Percentiles rank a stretch among this genome's conserved stretches.
These are phyloP conservation scores for Gremmenia infestans DNA, from an alignment of 2,329 filamentous ascomycete species.

Conservation along the genomic window DNA sequence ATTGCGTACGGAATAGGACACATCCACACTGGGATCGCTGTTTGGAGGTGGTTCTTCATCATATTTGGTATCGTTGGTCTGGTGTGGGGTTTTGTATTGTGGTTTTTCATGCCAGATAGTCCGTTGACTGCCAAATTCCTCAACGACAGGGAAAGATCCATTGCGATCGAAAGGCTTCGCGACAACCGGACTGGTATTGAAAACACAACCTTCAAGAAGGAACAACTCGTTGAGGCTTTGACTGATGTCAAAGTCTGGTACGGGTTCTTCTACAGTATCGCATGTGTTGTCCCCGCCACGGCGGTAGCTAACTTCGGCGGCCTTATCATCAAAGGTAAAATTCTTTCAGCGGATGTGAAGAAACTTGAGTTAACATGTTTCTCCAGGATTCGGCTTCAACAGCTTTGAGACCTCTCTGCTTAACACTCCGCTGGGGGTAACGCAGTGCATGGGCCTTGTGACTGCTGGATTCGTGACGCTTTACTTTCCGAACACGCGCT, in stretches of 20 bases:
- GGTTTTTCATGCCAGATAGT: conserved; percentile 56
- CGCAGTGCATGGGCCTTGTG: not conserved
- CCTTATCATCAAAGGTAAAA: conserved; percentile 36
- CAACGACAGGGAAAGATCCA: not conserved
- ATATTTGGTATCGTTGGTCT: conserved; percentile 40
- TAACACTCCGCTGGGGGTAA: conserved; percentile 38
- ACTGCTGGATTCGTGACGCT: not conserved
- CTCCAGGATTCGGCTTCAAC: conserved; percentile 37
- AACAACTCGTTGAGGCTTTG: not conserved
- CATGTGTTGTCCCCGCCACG: not conserved
- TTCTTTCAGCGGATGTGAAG: not conserved
- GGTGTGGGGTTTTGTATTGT: conserved; percentile 23
- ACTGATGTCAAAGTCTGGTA: not conserved
- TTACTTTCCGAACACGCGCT: too few species aligned
- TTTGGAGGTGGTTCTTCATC: conserved; percentile 64
- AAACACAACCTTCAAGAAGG: not conserved
- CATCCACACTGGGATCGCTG: conserved; percentile 47
- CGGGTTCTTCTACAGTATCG: not conserved
- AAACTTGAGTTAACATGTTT: too few species aligned
- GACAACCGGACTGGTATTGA: not conserved
- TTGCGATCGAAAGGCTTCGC: not conserved
- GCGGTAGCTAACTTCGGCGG: not conserved
- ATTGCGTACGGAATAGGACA: conserved; percentile 58
- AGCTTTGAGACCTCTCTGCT: conserved; percentile 48
- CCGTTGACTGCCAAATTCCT: conserved; percentile 42